Base-by-base conservation (phyloP, 352 stramenopile genomes). In the Phytophthora pistaciae region DNA sequence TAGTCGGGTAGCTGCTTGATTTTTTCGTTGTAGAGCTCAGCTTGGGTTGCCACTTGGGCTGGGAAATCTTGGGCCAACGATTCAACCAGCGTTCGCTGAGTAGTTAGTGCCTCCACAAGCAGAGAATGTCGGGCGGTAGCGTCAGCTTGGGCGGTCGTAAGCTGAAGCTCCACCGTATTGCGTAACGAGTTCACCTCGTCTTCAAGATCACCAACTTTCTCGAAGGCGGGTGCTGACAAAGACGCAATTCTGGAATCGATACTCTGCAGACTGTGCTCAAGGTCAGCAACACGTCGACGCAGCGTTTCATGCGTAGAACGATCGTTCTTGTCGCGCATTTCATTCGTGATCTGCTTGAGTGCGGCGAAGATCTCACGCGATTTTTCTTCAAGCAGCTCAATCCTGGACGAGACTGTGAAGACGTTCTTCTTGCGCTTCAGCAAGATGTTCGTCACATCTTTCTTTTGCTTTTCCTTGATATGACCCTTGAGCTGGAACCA, bases 381-480 rank as follows among this genome's bases (percentile, higher is more conserved):
- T 50, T 93, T 93, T 10, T 93, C 85, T 25, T 93, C 85, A 0
- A 93, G 72, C 14, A 93, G 66, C 60, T 93, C 85, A 56, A 93
- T 91, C 27, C 85, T 77, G 6, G 84, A 86, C 9, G 85, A 93
- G 5, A 93, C 84, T 1, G 85, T 93, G 56, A 93, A 93, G 4
- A 93, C 83, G 20, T 91, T 93, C 52, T 93, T 93, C 72, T 93
- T 93, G 56, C 85, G 85, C 67, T 90, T 93, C 52, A 93, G 77
- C 36, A 91, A 38, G 54, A 93, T 93, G 46, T 90, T 93, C 5
- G 83, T 78, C 13, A 91, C 74, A 33, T 91, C 84, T 53, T 91
- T 91, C 61, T 93, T 93, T 52, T 91, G 82, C 48, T 93, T 91
- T 48, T 93, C 85, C 54, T 91, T 91, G 31, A 93, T 69, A 68